phyloP scores from a whole-genome alignment of 176 grass and related monocot species.

The Thalia dealbata region DNA sequence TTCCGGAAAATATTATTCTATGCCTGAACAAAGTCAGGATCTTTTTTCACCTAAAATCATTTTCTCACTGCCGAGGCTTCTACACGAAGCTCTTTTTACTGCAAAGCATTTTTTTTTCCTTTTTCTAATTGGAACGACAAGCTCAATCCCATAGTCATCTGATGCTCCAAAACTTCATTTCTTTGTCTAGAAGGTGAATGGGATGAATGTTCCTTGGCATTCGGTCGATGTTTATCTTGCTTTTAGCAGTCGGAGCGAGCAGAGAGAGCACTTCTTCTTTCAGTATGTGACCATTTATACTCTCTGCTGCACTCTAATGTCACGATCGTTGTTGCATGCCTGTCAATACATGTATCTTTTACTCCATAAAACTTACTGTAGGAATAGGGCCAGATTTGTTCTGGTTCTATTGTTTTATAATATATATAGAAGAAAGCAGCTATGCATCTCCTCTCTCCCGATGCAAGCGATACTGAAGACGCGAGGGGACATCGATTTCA shows the following conservation, averaged over 20 bases:
- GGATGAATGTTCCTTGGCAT: background rate
- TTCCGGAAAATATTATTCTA: no score
- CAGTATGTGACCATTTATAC: constrained; percentile 27
- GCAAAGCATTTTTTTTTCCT: background rate
- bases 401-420: background rate
- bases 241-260: constrained; percentile 72
- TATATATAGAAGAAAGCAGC: background rate
- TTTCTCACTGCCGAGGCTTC: background rate
- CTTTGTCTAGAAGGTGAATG: background rate
- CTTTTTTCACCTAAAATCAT: no score
- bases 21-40: background rate
- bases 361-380: background rate
- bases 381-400: background rate
- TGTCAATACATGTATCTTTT: background rate
- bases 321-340: background rate
- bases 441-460: no score
- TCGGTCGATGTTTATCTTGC: background rate
- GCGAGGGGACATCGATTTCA: no score
- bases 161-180: background rate
- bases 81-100: background rate
- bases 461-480: no score
- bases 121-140: background rate
- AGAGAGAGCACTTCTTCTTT: constrained; percentile 90
- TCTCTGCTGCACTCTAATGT: background rate
- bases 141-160: background rate